These are phyloP conservation scores for Podila clonocystis DNA, from an alignment of 192 early-diverging fungal species.

Conservation along the genomic window DNA sequence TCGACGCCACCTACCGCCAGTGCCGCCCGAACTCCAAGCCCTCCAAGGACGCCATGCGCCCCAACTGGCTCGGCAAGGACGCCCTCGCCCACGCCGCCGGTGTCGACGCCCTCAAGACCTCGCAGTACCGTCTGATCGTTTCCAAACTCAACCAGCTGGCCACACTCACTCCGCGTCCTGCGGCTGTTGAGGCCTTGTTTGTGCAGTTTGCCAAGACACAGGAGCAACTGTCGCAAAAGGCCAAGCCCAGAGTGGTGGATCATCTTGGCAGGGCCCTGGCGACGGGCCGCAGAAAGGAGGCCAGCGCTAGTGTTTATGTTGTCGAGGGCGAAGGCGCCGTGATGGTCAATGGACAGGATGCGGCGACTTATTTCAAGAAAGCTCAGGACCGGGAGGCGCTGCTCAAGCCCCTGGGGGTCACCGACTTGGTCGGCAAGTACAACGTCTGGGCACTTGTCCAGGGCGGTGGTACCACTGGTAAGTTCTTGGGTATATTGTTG, in stretches of 20 bases:
- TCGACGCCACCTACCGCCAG: slow-evolving; percentile 64
- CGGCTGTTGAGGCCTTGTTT: slow-evolving; percentile 46
- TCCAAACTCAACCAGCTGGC: slow-evolving; percentile 58
- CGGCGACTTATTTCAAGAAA: slow-evolving; percentile 80
- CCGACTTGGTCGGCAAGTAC: slow-evolving; percentile 73
- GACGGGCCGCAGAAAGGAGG: slow-evolving; percentile 83
- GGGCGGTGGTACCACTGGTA: slow-evolving; percentile 85
- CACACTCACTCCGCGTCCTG: slow-evolving; percentile 44
- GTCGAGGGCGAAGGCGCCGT: slow-evolving; percentile 75
- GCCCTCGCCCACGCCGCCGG: slow-evolving; percentile 54
- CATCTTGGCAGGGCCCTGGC: slow-evolving; percentile 79
- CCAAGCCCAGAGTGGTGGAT: slow-evolving; percentile 64
- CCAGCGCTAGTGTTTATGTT: slow-evolving; percentile 78
- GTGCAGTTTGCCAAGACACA: slow-evolving; percentile 41
- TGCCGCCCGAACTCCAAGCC: slow-evolving; percentile 27
- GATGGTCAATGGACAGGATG: slow-evolving; percentile 80
- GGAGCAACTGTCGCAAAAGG: slow-evolving; percentile 39
- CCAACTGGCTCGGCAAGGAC: slow-evolving; percentile 51
- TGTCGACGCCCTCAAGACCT: slow-evolving; percentile 57
- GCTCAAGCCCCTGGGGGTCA: slow-evolving; percentile 77
- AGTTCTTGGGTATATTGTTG: not conserved
- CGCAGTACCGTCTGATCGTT: slow-evolving; percentile 63
- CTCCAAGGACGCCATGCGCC: slow-evolving; percentile 25
- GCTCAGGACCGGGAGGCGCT: slow-evolving; percentile 72
- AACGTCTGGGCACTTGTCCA: slow-evolving; percentile 86